Conservation (phyloP, 306 rosid genomes). For the Rubus parviflorus region DNA sequence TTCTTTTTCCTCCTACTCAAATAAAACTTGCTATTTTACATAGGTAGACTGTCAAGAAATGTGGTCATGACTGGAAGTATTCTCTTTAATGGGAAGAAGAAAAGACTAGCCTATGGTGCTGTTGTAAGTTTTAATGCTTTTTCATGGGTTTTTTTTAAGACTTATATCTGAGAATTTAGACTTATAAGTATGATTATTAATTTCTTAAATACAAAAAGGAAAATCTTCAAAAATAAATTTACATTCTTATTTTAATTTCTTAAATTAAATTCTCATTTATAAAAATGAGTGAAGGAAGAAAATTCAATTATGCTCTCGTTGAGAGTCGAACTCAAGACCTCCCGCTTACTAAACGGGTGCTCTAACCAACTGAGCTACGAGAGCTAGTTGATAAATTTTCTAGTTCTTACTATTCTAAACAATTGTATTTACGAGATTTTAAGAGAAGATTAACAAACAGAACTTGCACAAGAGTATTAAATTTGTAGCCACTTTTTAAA, state of each 20-base stretch:
- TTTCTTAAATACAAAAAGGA: no score
- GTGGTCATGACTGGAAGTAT: conserved; percentile 80
- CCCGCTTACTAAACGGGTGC: conserved; percentile 9
- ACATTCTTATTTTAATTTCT: no score
- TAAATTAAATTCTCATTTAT: no score
- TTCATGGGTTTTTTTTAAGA: neutral
- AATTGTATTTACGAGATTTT: no score
- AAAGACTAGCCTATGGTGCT: conserved; percentile 54
- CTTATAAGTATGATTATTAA: no score
- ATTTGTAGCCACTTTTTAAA: neutral
- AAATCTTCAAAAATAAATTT: no score
- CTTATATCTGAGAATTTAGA: no score
- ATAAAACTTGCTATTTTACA: conserved; percentile 7
- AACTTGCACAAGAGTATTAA: neutral
- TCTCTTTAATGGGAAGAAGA: conserved; percentile 72
- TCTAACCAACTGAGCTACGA: conserved; percentile 12
- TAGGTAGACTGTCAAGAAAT: conserved; percentile 73
- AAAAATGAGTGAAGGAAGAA: no score
- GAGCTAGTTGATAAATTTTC: neutral
- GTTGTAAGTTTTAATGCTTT: conserved; percentile 47
- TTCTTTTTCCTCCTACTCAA: no score
- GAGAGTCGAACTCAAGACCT: neutral
- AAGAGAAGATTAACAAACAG: no score
- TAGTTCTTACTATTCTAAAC: no score
- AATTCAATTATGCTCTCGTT: neutral